Conservation (phyloP, 139 green algal species). For the Diplosphaera chodatii region DNA sequence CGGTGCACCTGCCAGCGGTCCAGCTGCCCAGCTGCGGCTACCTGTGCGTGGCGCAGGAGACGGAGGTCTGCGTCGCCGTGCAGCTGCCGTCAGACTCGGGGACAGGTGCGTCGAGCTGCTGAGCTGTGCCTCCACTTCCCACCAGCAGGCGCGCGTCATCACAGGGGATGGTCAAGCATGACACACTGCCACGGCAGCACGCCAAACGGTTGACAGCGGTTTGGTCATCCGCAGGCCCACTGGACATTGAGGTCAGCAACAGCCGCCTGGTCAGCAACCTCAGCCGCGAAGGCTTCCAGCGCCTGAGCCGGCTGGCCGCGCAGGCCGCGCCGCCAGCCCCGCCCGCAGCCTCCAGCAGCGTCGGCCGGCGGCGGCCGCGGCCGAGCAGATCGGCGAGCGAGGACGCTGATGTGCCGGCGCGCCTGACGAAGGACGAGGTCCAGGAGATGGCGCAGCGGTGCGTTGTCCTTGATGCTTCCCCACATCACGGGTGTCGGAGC, state of each 20-base stretch:
- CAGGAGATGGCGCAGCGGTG: background rate
- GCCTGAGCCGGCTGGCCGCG: background rate
- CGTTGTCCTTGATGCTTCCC: too few species aligned
- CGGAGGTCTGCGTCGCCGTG: background rate
- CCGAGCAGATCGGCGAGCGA: too few species aligned
- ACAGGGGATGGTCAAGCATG: too few species aligned
- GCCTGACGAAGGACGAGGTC: background rate
- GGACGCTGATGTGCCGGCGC: background rate
- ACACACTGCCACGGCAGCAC: too few species aligned
- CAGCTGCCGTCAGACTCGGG: background rate
- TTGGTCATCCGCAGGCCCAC: background rate
- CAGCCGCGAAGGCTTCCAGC: background rate
- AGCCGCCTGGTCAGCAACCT: background rate
- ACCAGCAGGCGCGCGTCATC: too few species aligned
- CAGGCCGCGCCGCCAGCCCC: background rate
- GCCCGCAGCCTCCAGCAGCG: too few species aligned
- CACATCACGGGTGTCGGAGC: too few species aligned
- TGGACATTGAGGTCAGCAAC: background rate
- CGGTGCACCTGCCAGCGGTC: constrained; percentile 6
- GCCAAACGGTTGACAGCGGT: too few species aligned
- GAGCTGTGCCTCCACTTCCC: too few species aligned
- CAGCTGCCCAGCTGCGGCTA: constrained; percentile 12
- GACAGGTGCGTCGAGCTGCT: background rate
- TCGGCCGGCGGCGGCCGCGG: too few species aligned
- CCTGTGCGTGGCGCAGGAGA: background rate